A percentile compares a stretch with the other conserved stretches of the same genome.
These are phyloP conservation scores for Gilbertella persicaria DNA, from an alignment of 371 early-diverging fungal species.

Conservation along the genomic window DNA sequence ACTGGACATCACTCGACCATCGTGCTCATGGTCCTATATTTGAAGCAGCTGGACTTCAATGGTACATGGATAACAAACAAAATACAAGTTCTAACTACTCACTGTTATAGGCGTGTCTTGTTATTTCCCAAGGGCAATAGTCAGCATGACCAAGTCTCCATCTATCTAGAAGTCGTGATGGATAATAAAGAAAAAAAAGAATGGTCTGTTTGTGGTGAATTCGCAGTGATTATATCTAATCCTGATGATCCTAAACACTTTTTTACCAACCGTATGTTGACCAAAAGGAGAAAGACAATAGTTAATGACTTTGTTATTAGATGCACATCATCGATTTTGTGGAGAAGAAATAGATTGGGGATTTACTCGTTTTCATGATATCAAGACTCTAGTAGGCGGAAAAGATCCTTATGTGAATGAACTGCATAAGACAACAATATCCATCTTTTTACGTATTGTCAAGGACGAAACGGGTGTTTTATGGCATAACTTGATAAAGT, in stretches of 20 bases:
- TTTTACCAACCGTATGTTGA: conserved; percentile 65
- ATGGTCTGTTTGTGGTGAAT: conserved; percentile 78
- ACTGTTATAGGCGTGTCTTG: conserved; percentile 69
- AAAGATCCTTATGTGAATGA: conserved; percentile 44
- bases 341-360: conserved; percentile 91
- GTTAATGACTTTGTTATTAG: conserved; percentile 21
- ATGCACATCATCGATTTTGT: conserved; percentile 82
- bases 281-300: conserved; percentile 26
- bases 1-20: conserved; percentile 55
- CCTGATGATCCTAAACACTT: conserved; percentile 64
- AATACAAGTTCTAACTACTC: not conserved
- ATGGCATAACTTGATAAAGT: conserved; percentile 93
- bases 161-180: conserved; percentile 84
- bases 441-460: conserved; percentile 78
- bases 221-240: conserved; percentile 77
- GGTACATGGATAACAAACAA: conserved; percentile 31
- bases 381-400: conserved; percentile 37
- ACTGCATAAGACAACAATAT: conserved; percentile 63
- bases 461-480: conserved; percentile 91
- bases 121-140: conserved; percentile 91
- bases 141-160: conserved; percentile 62
- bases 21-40: conserved; percentile 60
- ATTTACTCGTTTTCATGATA: conserved; percentile 68
- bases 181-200: conserved; percentile 51
- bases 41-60: conserved; percentile 60